Evolutionary conservation across 202 grass and related monocot genomes (phyloP), one percentile per base, ranked within the genome.

Genomic region (Saccharum hybrid): DNA sequence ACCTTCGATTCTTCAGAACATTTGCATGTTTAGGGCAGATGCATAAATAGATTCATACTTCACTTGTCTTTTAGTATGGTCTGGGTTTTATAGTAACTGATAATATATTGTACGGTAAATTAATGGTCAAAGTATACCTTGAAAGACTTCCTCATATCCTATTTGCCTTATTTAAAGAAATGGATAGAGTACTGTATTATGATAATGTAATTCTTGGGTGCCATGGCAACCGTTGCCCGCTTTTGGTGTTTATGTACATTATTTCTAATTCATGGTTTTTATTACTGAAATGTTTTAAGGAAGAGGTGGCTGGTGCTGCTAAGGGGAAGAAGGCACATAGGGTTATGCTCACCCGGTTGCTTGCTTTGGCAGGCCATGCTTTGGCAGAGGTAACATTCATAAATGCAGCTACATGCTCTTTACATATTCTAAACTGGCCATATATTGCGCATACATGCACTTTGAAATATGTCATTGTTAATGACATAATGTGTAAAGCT

Each of bases 341-440:
- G 52, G 83, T 98, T 42, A 95, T 95, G 96, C 89, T 98, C 48
- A 90, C 87, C 13, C 87, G 76, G 30, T 36, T 98, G 71, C 93
- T 92, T 22, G 71, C 85, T 72, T 88, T 98, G 77, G 91, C 93
- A 18, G 85, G 91, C 26, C 93, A 98, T 90, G 89, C 91, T 7
- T 93, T 98, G 71, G 93, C 96, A 77, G 93, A 98, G 91, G 96
- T 98, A 92, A 69, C 56, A 40, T 76, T 71, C 74, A 34, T 60
- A 79, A 70, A 77, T 59, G 36, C 49, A 80, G 34, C 61, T 75
- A 43, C 40, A 12, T 75, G 42, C 19, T 52, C 9, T 79, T 69
- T 10, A 4, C 64, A 31, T 49, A n/a, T 80, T 74, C 22, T 7
- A 8, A 86, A 11, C 61, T 31, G n/a, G 68, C 52, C 22, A 37